Conservation (phyloP, 306 rosid species). For the Luffa acutangula region DNA sequence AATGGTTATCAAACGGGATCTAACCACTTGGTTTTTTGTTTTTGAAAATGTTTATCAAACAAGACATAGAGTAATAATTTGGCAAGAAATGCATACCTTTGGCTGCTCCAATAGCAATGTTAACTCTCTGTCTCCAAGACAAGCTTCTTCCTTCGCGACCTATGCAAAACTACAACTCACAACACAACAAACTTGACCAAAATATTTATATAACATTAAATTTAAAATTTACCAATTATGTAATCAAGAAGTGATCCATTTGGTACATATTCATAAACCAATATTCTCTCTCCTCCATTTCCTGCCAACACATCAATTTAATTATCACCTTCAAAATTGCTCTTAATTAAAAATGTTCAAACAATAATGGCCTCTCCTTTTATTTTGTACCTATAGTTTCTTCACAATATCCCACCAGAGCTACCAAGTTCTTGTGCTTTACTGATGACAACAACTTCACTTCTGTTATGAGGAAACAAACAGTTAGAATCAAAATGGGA, state of each 20-base stretch:
- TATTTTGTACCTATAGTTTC: conserved; percentile 20
- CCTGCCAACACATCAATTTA: conserved; percentile 13
- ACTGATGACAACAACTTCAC: conserved; percentile 56
- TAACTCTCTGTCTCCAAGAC: conserved; percentile 72
- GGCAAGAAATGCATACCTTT: conserved; percentile 27
- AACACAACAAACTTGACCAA: not conserved
- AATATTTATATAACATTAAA: not conserved
- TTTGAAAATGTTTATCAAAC: too few relatives aligned
- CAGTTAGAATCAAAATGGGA: too few relatives aligned
- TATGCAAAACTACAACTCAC: conserved; percentile 5
- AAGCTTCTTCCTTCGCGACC: conserved; percentile 48
- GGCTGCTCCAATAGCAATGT: conserved; percentile 76
- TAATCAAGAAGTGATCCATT: conserved; percentile 70
- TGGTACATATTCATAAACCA: conserved; percentile 71
- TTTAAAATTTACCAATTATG: conserved; percentile 41
- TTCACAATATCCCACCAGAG: conserved; percentile 76
- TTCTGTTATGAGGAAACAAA: conserved; percentile 23
- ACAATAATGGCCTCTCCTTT: not conserved
- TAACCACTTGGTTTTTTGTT: too few relatives aligned
- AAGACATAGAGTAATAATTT: too few relatives aligned
- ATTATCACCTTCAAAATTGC: not conserved
- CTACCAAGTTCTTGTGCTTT: conserved; percentile 57
- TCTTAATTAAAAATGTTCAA: not conserved
- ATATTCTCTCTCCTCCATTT: conserved; percentile 33
- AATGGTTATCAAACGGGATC: too few relatives aligned